Percentiles rank a stretch among this genome's conserved stretches.
phyloP scores from a whole-genome alignment of 306 rosid genomes.

The Quercus robur region DNA sequence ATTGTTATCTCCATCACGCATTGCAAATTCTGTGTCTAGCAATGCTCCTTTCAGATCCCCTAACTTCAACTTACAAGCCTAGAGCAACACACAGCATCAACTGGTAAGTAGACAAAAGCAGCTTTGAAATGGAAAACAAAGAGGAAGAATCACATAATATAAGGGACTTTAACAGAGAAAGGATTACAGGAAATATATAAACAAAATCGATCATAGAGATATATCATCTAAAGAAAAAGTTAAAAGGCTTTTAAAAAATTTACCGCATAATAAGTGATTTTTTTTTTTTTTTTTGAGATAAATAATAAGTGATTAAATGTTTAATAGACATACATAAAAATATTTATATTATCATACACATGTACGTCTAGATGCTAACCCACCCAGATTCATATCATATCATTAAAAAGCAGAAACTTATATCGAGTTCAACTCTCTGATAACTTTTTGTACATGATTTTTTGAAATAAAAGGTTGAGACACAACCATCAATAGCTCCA shows the following conservation, averaged over 20 bases:
- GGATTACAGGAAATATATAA: neutral
- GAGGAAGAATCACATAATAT: neutral
- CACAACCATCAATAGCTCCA: neutral
- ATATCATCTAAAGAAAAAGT: neutral
- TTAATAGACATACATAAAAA: neutral
- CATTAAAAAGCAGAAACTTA: neutral
- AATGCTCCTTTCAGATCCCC: constrained; percentile 91
- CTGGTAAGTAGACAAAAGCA: neutral
- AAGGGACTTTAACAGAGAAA: neutral
- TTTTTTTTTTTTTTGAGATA: too few species aligned
- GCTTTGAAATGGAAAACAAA: neutral
- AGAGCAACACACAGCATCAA: constrained; percentile 7
- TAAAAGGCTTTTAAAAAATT: too few species aligned
- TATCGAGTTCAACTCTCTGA: neutral
- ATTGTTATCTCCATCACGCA: constrained; percentile 85
- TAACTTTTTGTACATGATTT: neutral
- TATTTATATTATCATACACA: neutral
- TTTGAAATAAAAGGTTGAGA: neutral
- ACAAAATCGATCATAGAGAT: neutral
- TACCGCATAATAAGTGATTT: too few species aligned
- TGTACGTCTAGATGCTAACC: neutral
- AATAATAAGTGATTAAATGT: neutral
- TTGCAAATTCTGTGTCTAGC: constrained; percentile 88
- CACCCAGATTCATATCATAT: neutral
- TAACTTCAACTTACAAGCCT: constrained; percentile 92